These are phyloP conservation scores for Didymella pomorum DNA, from an alignment of 2,329 filamentous ascomycete species.

Conservation along the genomic window DNA sequence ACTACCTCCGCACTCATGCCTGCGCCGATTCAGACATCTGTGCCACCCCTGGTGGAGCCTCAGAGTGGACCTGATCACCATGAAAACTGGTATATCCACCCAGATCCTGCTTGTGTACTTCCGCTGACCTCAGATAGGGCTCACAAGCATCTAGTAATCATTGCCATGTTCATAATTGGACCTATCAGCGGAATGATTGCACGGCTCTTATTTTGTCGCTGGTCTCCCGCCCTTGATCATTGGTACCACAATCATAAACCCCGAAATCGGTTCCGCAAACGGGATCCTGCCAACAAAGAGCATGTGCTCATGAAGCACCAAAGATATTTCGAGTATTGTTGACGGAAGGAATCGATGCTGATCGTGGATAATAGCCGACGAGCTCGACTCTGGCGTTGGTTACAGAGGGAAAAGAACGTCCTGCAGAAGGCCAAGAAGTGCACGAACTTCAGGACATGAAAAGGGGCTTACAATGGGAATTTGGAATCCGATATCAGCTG, in stretches of 20 bases:
- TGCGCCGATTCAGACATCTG: background rate
- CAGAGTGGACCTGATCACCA: background rate
- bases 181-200: background rate
- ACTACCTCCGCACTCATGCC: background rate
- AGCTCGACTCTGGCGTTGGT: background rate
- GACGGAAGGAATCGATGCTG: background rate
- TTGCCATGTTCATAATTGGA: background rate
- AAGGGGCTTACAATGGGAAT: background rate
- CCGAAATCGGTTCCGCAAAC: background rate
- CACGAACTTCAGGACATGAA: background rate
- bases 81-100: slow-evolving; percentile 1
- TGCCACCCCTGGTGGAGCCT: background rate
- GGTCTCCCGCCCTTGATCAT: no score
- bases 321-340: background rate
- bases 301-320: background rate
- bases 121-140: background rate
- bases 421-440: background rate
- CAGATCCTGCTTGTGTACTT: background rate
- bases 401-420: background rate
- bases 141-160: background rate
- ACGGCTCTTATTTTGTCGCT: background rate
- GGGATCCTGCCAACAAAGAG: background rate
- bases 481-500: background rate
- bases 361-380: background rate
- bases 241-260: no score